Evolutionary conservation across 2,329 filamentous ascomycete genomes (phyloP), one percentile per base, ranked within the genome.

Genomic region (Paradendryphiella salina): DNA sequence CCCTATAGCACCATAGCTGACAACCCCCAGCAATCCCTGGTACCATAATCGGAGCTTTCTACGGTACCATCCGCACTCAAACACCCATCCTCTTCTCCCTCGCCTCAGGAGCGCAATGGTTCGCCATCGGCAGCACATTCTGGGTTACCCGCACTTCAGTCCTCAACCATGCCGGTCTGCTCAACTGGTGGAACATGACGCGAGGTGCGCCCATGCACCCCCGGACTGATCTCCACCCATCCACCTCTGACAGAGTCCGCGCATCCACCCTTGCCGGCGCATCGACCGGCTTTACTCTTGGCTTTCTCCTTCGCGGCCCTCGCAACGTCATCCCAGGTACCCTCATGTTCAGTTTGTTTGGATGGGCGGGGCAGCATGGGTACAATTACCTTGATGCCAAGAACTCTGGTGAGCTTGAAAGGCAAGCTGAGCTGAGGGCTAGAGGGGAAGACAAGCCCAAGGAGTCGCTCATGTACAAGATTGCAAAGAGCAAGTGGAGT

Each of bases 101-200:
- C 10, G 81, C 86, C 31, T 85, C 87, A 17, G 88, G 89, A 14
- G 77, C 89, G 33, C 90, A 96, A 75, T 96, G 89, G 83, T 90
- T 90, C 72, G 80, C 83, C 34, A 80, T 95, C 32, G 90, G 90
- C 29, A 84, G 82, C 38, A 88, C 84, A 13, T 96, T 86, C 69
- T 93, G 86, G 80, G 86, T 87, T 85, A 77, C 64, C 20, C 72
- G 77, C 9, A 64, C 67, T n/a, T 58, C 68, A 9, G 60, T 79
- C 17, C 69, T 80, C 18, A 63, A 71, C 39, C 57, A 55, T 5
- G 52, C 56, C 14, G 67, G 69, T 5, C 59, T 74, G 2, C 20
- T 40, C 2, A 72, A 70, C 51, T 67, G 66, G 66, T 69, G 59
- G 61, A 63, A 62, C 15, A 18, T 50, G 13, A 69, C 67, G 21